Evolutionary conservation across 495 filamentous ascomycete genomes (phyloP), one percentile per base, ranked within the genome.

Genomic region (Pyrenula aspistea): DNA sequence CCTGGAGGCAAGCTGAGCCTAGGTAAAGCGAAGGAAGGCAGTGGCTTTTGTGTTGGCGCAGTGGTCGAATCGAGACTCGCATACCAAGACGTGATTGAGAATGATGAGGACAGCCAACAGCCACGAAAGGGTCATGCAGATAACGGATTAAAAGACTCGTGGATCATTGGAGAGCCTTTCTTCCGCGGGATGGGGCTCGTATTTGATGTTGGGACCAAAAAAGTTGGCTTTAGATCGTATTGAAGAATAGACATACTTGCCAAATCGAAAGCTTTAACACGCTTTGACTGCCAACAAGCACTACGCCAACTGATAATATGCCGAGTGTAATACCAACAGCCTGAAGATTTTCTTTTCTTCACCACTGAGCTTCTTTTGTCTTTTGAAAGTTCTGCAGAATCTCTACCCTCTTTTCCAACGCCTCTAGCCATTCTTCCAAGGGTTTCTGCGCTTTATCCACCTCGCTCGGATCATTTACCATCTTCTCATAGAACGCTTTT

Each of bases 401-500:
- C 15, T 56, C 70, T 51, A 90, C 81, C 56, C 87, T 76, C 70
- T 83, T 78, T 75, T 93, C 83, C 58, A 98, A 71, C 51, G 86
- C 83, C 12, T 62, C 74, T 53, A 96, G 77, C 78, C 91, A 95
- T 60, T 74, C 69, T 61, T 71, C 68, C 64, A 96, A 61, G 62
- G 84, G 77, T 22, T 65, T 66, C 15, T 74, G 55, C 53, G 94
- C 83, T 68, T 83, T 78, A 25, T 65, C 72, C 61, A 51, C 55
- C 3, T 56, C 59, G 10, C 24, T 55, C 52, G 65, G 53, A 62
- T 91, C 81, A 4, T 72, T 72, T 12, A 88, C 92, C 22, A 97
- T 72, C 79, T 96, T 96, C 53, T 63, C 65, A 65, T 95, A 96
- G 66, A 97, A 97, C 64, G 88, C 85, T 60, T 86, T 88, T 49